Evolutionary conservation across 2,329 filamentous ascomycete species (phyloP), one percentile per base, ranked within the genome.

Genomic region (Colletotrichum sp.): DNA sequence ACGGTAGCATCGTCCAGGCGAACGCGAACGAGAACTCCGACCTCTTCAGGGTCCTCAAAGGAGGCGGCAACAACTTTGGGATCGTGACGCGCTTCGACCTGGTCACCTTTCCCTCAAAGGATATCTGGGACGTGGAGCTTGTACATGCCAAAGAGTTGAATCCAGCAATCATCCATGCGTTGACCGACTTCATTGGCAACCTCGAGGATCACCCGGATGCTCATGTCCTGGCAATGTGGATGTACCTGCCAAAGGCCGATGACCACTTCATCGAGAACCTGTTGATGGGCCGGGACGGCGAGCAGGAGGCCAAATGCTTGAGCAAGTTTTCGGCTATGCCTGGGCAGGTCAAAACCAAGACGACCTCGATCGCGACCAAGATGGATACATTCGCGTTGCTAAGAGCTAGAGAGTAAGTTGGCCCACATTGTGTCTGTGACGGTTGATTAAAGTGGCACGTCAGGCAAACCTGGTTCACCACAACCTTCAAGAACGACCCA

Each of bases 21-120:
- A 21, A 83, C 59, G 74, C 72, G 1, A 70, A 75, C 0, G 69
- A 80, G 5, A 80, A 87, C 70, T 36, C 79, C 0, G 85, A 88
- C 69, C 81, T 89, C 2, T 88, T 79, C 76, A 82, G 80, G 66
- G 86, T 86, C 3, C 80, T 87, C 5, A 84, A 84, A 61, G 87
- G 86, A n/a, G 87, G 86, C 27, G 82, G 83, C 27, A 85, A 83
- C 77, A 88, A 88, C 76, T 86, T 87, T 59, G 86, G 86, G 57
- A 79, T 85, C 73, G 81, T 82, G 4, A 79, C 83, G 7, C 36
- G 59, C n/a, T 73, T 61, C 36, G 66, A 66, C 61, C 65, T 85
- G 36, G 21, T 6, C 31, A 62, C 55, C 0, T 75, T 61, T 13
- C 69, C 61, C 31, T 43, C 51, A 6, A 51, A 61, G n/a, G 43